A percentile compares a stretch with the other conserved stretches of the same genome.
These are phyloP conservation scores for Globisporangium megalacanthum DNA, from an alignment of 352 stramenopile species.

Conservation along the genomic window DNA sequence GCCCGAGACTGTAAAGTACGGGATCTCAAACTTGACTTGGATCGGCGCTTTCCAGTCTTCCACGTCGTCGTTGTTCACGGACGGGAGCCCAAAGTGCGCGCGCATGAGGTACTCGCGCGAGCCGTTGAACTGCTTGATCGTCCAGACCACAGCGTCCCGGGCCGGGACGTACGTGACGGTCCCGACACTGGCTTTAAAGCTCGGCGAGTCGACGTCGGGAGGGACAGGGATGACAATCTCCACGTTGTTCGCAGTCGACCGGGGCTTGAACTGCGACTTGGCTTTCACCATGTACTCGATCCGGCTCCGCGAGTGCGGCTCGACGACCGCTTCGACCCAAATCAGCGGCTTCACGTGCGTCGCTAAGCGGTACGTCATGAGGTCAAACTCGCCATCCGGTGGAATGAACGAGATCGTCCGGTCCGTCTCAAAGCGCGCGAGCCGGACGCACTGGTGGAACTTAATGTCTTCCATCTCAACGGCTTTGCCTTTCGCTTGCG, in stretches of 20 bases:
- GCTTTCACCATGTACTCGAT: constrained; percentile 99
- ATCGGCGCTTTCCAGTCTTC: constrained; percentile 91
- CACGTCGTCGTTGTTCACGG: constrained; percentile 87
- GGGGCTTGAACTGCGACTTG: constrained; percentile 98
- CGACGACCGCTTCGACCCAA: constrained; percentile 97
- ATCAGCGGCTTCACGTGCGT: constrained; percentile 99
- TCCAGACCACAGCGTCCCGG: constrained; percentile 98
- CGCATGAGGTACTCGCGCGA: constrained; percentile 99
- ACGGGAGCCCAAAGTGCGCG: constrained; percentile 98
- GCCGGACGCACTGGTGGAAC: constrained; percentile 98
- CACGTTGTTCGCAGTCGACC: constrained; percentile 99
- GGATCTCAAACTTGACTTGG: constrained; percentile 96
- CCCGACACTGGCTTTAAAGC: constrained; percentile 98
- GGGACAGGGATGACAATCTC: constrained; percentile 99
- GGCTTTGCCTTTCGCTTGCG: constrained; percentile 89
- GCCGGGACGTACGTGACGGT: constrained; percentile 98
- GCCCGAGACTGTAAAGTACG: constrained; percentile 94
- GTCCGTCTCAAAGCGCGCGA: constrained; percentile 99
- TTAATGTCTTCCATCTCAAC: constrained; percentile 99
- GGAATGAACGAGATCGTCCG: constrained; percentile 99
- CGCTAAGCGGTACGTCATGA: constrained; percentile 98
- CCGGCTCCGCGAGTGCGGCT: constrained; percentile 94
- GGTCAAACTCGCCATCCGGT: constrained; percentile 98
- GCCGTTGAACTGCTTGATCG: constrained; percentile 99
- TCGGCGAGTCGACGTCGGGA: constrained; percentile 97